A percentile compares a stretch with the other conserved stretches of the same genome.
Conservation (phyloP, 148 eudicot species). For the Chenopodium suecicum region DNA sequence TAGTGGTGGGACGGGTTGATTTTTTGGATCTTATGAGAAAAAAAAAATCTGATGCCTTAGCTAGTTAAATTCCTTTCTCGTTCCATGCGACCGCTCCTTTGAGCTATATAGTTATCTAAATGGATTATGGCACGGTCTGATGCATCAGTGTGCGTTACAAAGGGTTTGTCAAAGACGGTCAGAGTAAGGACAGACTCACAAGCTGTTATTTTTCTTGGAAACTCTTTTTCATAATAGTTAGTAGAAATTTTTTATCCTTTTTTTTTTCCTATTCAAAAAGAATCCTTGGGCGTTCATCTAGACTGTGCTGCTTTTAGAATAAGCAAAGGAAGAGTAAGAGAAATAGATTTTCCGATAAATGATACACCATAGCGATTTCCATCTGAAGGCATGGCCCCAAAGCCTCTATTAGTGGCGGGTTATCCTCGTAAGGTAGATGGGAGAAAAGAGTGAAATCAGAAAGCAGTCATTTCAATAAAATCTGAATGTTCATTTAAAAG, state of each 20-base stretch:
- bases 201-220: not conserved
- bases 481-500: not conserved
- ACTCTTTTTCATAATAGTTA: not conserved
- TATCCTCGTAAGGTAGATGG: not conserved
- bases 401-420: not conserved
- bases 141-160: no score
- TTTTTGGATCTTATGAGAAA: not conserved
- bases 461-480: not conserved
- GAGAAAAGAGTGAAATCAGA: not conserved
- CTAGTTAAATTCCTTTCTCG: not conserved
- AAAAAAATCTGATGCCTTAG: not conserved
- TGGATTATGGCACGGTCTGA: no score
- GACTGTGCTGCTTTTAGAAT: no score
- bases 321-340: no score
- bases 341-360: not conserved
- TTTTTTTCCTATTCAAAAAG: no score
- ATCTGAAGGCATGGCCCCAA: not conserved
- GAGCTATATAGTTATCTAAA: not conserved
- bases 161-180: no score
- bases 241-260: not conserved
- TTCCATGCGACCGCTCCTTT: not conserved
- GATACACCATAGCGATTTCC: not conserved
- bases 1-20: not conserved
- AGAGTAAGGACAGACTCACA: no score
- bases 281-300: no score